Base-by-base conservation (phyloP, 495 filamentous ascomycete species). In the Beverwykella pulmonaria region DNA sequence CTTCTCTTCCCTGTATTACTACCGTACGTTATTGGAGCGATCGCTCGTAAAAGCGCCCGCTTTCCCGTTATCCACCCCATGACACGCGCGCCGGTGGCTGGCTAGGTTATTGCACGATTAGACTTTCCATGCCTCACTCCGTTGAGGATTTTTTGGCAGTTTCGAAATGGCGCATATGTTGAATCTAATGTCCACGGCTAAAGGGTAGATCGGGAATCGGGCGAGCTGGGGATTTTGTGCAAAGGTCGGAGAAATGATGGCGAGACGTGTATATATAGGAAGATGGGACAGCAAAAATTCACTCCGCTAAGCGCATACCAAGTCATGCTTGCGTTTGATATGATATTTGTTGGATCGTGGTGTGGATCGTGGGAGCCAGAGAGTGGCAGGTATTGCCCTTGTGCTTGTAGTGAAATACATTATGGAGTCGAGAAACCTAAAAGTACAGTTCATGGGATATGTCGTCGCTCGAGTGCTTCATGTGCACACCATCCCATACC, bases 1-100 rank as follows among this genome's bases (percentile, higher is more conserved):
- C 60, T 72, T 69, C 66, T 69, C 70, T 63, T 69, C 66, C 46
- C 56, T 72, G 70, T 72, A 72, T 72, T 72, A 72, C 60, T 61
- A 72, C 57, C 52, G 56, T 44, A 44, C 8, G 9, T 59, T 52
- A 27, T 36, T 27, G 29, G 50, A 63, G 53, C 59, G 55, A 64
- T 54, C 59, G 48, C 55, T 60, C 60, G 41, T 46, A 63, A 68
- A 65, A 59, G 55, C 69, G 65, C 59, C 65, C 48, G 39, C 57
- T 64, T 52, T 54, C 46, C 39, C 36, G 22, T 65, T 57, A 44
- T 70, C 44, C 49, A 46, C 63, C 29, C 41, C 25, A 57, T 59
- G 27, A 53, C n/a, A 60, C 39, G n/a, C 54, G 55, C 39, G n/a
- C 54, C 14, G 54, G 63, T 53, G 63, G 63, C 67, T 66, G 67